These are phyloP conservation scores for Rhodomyrtus psidioides DNA, from an alignment of 441 rosid genomes.

Conservation along the genomic window DNA sequence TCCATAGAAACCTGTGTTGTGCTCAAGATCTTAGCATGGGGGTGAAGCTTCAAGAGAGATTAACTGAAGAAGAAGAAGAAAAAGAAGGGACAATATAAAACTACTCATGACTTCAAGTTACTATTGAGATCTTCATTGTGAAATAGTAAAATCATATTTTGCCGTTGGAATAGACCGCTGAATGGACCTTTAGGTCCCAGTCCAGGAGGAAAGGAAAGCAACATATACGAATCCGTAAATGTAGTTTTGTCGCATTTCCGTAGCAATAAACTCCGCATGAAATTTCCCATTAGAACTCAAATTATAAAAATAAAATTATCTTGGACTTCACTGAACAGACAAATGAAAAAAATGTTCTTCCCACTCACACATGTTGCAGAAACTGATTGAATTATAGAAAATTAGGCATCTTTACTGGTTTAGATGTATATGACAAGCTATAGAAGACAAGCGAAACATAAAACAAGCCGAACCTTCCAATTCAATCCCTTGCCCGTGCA, in stretches of 20 bases:
- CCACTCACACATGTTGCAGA: neutral
- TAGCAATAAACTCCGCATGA: neutral
- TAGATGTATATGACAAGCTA: neutral
- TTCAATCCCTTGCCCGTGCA: constrained; percentile 81
- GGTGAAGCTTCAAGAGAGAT: neutral
- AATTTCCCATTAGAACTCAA: neutral
- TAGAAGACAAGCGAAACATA: neutral
- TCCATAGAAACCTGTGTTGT: constrained; percentile 65
- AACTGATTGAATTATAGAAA: neutral
- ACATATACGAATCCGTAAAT: neutral
- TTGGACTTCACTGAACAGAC: neutral
- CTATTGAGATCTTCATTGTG: neutral
- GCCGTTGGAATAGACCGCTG: neutral
- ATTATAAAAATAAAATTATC: neutral
- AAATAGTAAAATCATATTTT: neutral
- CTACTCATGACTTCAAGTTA: neutral
- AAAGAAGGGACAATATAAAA: neutral
- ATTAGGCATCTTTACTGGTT: neutral
- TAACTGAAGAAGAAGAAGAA: neutral
- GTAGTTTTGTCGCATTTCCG: neutral
- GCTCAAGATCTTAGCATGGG: neutral
- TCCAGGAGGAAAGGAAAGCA: neutral
- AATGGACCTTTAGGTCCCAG: neutral
- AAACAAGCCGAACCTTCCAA: constrained; percentile 42
- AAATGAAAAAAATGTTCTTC: neutral